Base-by-base conservation (phyloP, 179 eudicot genomes). In the Nepenthes alata region DNA sequence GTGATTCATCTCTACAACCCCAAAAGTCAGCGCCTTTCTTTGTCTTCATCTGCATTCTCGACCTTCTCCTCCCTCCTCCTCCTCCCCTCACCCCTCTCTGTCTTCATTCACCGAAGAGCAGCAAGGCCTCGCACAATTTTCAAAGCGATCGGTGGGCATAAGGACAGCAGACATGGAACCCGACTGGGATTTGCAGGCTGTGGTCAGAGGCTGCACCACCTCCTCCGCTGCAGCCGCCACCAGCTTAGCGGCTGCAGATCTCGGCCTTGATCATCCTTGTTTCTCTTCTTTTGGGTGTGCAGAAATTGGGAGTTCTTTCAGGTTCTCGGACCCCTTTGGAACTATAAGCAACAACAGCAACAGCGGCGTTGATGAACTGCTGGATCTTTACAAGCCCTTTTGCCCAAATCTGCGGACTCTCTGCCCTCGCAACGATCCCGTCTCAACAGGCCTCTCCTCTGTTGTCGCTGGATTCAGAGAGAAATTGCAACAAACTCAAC, bases 181-280 rank as follows among this genome's bases (percentile, higher is more conserved):
- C 1, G 89, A 81, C 59, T 84, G 90, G 90, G 90, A 81, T 76
- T 83, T 84, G 1, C 79, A 79, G 2, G 90, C 90, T 16, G 85
- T 84, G 57, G 87, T 84, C 72, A 75, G 90, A 75, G 72, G 87
- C 73, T 75, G 74, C 78, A 48, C 68, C 65, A 3, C 78, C 68
- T 59, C 71, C 37, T 13, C 77, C 57, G 35, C 67, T 44, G 11
- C 65, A 54, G 2, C 49, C 52, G 25, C 37, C 50, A 45, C 38
- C 35, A 37, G 53, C 57, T 25, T n/a, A 6, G 6, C 45, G 11
- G 54, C 44, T 2, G 68, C 39, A 0, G 58, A 55, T 34, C 69
- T 16, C 25, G 38, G 6, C 0, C 71, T 56, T 5, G 64, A 25
- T 2, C 14, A 15, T 4, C 25, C 35, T 2, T 50, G 13, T 3